Evolutionary conservation across 2,329 filamentous ascomycete species (phyloP), one percentile per base, ranked within the genome.

Genomic region (Botrytis hyacinthi): DNA sequence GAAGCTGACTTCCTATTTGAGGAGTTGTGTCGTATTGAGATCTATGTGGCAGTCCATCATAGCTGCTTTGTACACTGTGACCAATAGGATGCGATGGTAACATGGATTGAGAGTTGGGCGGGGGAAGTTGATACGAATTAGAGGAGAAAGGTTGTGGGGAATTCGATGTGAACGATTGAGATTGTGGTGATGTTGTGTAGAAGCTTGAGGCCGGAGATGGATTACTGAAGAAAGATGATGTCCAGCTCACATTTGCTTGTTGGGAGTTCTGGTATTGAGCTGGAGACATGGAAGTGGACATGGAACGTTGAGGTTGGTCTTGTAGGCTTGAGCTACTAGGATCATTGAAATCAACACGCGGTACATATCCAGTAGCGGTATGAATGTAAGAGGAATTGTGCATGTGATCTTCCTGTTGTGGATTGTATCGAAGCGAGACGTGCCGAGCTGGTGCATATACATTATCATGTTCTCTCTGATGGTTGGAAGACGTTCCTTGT

Each of bases 131-230:
- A 48, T 70, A 70, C 12, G 70, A 72, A 74, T 54, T 73, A n/a
- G 29, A 68, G 16, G 65, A 68, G 37, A 68, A 68, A 5, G 48
- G 32, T 42, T 68, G 66, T 4, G 66, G 63, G 40, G 22, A 72
- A 60, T 37, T 74, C 40, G 29, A 73, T 69, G 26, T 76, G 44
- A 44, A 75, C 35, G 37, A 59, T 48, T 72, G 70, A 1, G 77
- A 63, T 62, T 79, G 77, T 18, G 79, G 76, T 22, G 77, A 78
- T 9, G 77, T 75, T 6, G 74, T 71, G 54, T 76, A 78, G 48
- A 73, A 78, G 22, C 70, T 73, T 16, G 73, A 57, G 9, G 71
- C 26, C 20, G 76, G 60, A 5, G 75, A 69, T 4, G 69, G 75
- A 26, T 74, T 71, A 65, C 76, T 77, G 42, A 70, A 74, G 14